Percentiles rank a stretch among this genome's conserved stretches.
Conservation (phyloP, 441 rosid species). For the California macrophylla region DNA sequence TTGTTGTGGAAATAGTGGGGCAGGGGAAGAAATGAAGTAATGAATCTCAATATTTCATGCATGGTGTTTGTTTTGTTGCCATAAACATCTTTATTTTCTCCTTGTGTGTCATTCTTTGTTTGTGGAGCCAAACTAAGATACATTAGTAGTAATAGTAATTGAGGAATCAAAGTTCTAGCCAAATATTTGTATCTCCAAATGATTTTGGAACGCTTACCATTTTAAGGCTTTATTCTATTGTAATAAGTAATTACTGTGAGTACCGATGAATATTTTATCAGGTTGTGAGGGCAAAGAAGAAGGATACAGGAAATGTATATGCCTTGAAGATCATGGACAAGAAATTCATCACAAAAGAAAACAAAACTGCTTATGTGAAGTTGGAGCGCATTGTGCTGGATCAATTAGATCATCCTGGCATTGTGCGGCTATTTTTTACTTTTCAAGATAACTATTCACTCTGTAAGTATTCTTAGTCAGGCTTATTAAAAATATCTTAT, state of each 20-base stretch:
- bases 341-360: constrained; percentile 95
- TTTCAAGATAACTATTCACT: constrained; percentile 58
- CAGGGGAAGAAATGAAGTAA: constrained; percentile 2
- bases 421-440: constrained; percentile 54
- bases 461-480: constrained; percentile 36
- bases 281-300: constrained; percentile 97
- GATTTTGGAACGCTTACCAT: neutral
- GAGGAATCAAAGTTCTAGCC: neutral
- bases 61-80: neutral
- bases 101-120: neutral
- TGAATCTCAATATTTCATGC: neutral
- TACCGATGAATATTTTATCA: constrained; percentile 23
- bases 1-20: constrained; percentile 6
- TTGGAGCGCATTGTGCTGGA: constrained; percentile 72
- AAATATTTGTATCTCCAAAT: neutral
- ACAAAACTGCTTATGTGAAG: constrained; percentile 93
- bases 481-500: too few relatives aligned
- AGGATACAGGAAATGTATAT: constrained; percentile 71
- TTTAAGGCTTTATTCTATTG: neutral
- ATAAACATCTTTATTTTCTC: neutral
- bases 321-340: constrained; percentile 99
- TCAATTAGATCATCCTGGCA: constrained; percentile 64
- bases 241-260: constrained; percentile 18
- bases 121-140: neutral
- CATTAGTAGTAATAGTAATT: neutral